Evolutionary conservation across 192 early-diverging fungal genomes (phyloP).

Genomic region (Backusella parvicylindrica): DNA sequence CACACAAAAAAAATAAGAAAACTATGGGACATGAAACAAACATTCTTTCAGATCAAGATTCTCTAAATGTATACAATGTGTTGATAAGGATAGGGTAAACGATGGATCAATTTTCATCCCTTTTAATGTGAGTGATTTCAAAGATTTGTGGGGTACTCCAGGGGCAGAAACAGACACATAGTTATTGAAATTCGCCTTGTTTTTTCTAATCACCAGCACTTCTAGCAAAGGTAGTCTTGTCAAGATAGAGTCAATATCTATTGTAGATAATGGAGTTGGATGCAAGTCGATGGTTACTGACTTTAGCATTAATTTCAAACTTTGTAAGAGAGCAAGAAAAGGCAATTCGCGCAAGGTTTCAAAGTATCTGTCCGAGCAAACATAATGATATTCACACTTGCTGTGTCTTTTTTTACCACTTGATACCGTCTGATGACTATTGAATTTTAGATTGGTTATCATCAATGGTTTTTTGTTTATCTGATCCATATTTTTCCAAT

Average conservation of each 20-base stretch:
- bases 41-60: background rate
- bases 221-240: background rate
- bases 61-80: background rate
- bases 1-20: background rate
- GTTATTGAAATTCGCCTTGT: background rate
- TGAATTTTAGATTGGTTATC: background rate
- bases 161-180: background rate
- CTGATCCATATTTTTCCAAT: background rate
- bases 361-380: background rate
- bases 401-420: background rate
- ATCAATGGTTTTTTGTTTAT: background rate
- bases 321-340: background rate
- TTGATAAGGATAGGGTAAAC: background rate
- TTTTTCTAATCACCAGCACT: background rate
- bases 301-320: background rate
- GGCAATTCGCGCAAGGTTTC: background rate
- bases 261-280: background rate
- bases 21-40: background rate
- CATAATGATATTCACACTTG: background rate
- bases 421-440: background rate
- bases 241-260: background rate
- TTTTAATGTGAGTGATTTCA: background rate
- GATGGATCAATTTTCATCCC: background rate
- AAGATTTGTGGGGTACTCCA: background rate
- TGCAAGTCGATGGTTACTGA: background rate